phyloP scores from a whole-genome alignment of 768 basidiomycete species.

The Rubroboletus satanas region DNA sequence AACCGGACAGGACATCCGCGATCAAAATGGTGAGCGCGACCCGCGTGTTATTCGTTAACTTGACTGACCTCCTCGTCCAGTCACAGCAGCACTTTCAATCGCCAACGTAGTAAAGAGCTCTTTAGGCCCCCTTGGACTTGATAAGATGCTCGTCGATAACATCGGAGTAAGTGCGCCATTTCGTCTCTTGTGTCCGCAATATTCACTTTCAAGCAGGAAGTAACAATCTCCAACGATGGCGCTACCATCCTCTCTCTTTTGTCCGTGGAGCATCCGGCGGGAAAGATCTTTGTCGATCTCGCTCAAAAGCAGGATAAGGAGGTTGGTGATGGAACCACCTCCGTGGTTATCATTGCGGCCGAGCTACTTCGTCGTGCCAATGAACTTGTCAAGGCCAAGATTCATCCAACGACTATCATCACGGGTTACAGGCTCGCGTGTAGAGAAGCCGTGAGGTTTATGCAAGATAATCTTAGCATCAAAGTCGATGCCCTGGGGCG shows the following conservation, averaged over 20 bases:
- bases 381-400: constrained; percentile 96
- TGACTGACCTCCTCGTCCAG: constrained; percentile 38
- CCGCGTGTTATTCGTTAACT: neutral
- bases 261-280: constrained; percentile 95
- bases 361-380: constrained; percentile 94
- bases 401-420: constrained; percentile 99
- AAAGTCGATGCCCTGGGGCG: constrained; percentile 91
- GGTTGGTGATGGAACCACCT: constrained; percentile 98
- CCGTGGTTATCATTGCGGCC: constrained; percentile 97
- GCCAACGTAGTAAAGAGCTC: constrained; percentile 98
- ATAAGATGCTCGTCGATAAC: constrained; percentile 98
- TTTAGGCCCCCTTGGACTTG: constrained; percentile 89
- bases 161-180: constrained; percentile 66
- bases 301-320: constrained; percentile 99
- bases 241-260: constrained; percentile 96
- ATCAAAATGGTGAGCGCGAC: constrained; percentile 78
- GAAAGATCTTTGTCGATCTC: constrained; percentile 95
- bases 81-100: constrained; percentile 92
- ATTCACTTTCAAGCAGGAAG: constrained; percentile 60
- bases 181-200: neutral
- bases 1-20: constrained; percentile 92
- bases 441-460: constrained; percentile 94
- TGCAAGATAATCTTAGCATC: constrained; percentile 95
- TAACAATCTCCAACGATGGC: constrained; percentile 99
- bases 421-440: constrained; percentile 97